phyloP scores from a whole-genome alignment of 2,329 filamentous ascomycete species.

The Cadophora sp. region DNA sequence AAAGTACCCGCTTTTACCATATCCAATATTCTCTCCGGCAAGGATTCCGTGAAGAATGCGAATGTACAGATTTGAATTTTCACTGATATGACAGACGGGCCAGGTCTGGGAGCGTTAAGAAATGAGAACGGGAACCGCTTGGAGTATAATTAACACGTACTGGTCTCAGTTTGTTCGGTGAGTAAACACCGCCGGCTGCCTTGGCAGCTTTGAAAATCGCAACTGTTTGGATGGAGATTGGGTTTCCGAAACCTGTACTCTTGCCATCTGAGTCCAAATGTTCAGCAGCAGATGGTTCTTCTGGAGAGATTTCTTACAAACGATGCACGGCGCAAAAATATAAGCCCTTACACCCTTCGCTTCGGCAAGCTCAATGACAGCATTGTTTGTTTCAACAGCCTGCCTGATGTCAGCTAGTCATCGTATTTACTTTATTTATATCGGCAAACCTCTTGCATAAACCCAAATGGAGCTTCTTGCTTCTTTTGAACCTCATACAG shows the following conservation, averaged over 20 bases:
- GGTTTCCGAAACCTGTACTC: constrained; percentile 2
- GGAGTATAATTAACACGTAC: background rate
- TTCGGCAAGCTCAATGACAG: background rate
- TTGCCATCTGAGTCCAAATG: background rate
- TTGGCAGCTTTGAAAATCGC: constrained; percentile 10
- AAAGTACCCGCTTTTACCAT: background rate
- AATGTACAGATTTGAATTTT: background rate
- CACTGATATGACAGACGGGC: constrained; percentile 5
- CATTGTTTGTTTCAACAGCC: constrained; percentile 7
- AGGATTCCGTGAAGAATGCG: background rate
- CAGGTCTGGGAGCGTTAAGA: background rate
- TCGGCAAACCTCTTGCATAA: constrained; percentile 1
- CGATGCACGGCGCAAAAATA: constrained; percentile 4
- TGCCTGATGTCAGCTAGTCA: background rate
- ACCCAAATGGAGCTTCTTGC: background rate
- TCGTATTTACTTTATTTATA: background rate
- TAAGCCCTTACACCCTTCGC: constrained; percentile 1
- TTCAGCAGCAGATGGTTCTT: background rate
- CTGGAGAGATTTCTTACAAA: background rate
- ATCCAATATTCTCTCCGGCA: background rate
- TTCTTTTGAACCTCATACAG: constrained; percentile 8
- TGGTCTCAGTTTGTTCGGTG: background rate
- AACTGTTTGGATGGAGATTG: constrained; percentile 8
- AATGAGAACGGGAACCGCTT: too few species aligned
- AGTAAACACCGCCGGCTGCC: constrained; percentile 1